Base-by-base conservation (phyloP, 225 moss, liverwort and hornwort genomes). In the Physcomitrium patens region DNA sequence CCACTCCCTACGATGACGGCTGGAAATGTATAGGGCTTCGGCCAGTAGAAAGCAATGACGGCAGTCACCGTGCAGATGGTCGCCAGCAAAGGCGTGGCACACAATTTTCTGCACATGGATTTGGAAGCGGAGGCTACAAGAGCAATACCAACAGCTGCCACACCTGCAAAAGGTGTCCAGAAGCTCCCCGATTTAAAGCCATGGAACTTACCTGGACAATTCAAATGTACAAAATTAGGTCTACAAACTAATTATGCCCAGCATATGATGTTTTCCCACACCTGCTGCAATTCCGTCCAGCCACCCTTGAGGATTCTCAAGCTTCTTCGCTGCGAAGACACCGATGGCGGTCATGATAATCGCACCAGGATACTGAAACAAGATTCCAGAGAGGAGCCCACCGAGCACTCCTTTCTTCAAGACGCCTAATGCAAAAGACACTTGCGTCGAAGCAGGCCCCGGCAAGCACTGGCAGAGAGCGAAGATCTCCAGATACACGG, bases 321-420 rank as follows among this genome's bases (percentile, higher is more conserved):
- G 80, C 57, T 91, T 82, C 78, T 86, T 91, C 2, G 88, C 88
- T 14, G 86, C 84, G 65, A 89, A 91, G 10, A 75, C 78, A 46
- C 84, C 84, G 47, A 91, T 0, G 10, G 70, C 88, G 22, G 84
- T 84, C 89, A 89, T 89, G 19, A 91, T 68, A 45, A 89, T 54
- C 26, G 91, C 89, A 43, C 84, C 89, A 0, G 89, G 86, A 72
- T 91, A 91, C 70, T 86, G 86, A 43, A 89, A 91, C 68, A 91
- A 63, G 37, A 89, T 3, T 28, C 82, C 86, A n/a, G 91, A 91
- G 57, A 91, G 60, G 16, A 86, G 49, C 45, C 86, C 91, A 82
- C 90, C 86, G 49, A 70, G 71, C 37, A 86, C 57, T 43, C 86
- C 90, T 63, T 86, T 88, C 60, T 78, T 78, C 59, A 90, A 3